phyloP scores from a whole-genome alignment of 1,284 basidiomycete species.

The Sutorius eximius region DNA sequence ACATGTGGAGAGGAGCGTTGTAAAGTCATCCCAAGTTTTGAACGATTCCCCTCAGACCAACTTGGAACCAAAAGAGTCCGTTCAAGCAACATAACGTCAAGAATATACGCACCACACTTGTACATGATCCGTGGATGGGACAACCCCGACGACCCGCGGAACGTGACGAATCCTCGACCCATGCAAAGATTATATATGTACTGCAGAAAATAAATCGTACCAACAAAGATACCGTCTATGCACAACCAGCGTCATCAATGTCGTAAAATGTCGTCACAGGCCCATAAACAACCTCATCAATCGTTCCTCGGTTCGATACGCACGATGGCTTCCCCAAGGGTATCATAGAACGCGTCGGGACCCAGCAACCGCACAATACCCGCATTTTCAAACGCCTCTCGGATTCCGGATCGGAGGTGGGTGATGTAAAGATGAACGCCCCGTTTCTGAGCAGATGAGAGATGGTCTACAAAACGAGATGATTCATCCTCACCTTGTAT shows the following conservation, averaged over 20 bases:
- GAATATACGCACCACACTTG: background rate
- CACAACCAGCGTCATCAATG: conserved; percentile 1
- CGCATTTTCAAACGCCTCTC: conserved; percentile 63
- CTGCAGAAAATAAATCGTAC: background rate
- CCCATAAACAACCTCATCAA: background rate
- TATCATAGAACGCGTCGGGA: conserved; percentile 68
- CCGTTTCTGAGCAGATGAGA: conserved; percentile 46
- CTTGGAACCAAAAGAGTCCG: too few relatives aligned
- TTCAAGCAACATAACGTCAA: background rate
- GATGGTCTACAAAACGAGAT: background rate
- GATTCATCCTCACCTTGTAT: conserved; percentile 55
- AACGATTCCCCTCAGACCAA: too few relatives aligned
- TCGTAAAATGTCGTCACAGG: conserved; percentile 3
- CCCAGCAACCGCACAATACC: conserved; percentile 69
- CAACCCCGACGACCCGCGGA: too few relatives aligned
- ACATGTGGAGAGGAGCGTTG: too few relatives aligned
- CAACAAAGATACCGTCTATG: conserved; percentile 3
- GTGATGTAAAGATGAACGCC: conserved; percentile 78
- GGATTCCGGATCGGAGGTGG: conserved; percentile 62
- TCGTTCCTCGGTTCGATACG: conserved; percentile 37
- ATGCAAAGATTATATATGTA: background rate
- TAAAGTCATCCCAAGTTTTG: too few relatives aligned
- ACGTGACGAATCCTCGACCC: background rate
- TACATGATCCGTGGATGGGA: background rate
- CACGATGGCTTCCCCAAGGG: conserved; percentile 66